A percentile compares a stretch with the other conserved stretches of the same genome.
Conservation (phyloP, 495 filamentous ascomycete species). For the Cercophora newfieldiana region DNA sequence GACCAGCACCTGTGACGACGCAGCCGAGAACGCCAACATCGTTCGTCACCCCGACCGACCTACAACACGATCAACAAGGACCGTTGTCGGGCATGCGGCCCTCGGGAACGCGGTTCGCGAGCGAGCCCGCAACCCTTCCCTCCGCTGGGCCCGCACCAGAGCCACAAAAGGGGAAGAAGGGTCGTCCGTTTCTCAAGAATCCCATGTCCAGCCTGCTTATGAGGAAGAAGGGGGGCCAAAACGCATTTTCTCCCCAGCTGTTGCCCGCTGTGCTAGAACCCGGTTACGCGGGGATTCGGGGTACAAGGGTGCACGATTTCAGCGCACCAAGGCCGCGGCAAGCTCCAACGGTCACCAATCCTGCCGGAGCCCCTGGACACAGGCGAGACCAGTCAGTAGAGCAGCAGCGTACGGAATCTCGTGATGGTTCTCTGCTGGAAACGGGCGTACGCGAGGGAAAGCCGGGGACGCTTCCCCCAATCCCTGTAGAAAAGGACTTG, state of each 20-base stretch:
- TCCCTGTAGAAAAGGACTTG: conserved; percentile 12
- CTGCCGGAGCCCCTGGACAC: background rate
- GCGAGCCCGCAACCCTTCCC: conserved; percentile 53
- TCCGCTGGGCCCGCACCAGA: conserved; percentile 59
- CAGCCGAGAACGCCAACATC: conserved; percentile 35
- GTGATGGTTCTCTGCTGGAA: background rate
- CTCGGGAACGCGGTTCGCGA: conserved; percentile 38
- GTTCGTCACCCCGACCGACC: conserved; percentile 42
- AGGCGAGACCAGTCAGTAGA: background rate
- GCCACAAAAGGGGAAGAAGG: conserved; percentile 52
- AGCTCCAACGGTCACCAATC: conserved; percentile 38
- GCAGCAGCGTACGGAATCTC: background rate
- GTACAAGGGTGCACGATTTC: conserved; percentile 87
- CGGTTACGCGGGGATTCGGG: conserved; percentile 75
- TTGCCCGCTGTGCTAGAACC: conserved; percentile 48
- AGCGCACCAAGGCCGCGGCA: conserved; percentile 73
- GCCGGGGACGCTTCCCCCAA: background rate
- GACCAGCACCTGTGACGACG: conserved; percentile 27
- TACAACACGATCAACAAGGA: conserved; percentile 31
- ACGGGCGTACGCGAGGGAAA: background rate
- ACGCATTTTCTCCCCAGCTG: conserved; percentile 47
- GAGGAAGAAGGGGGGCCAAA: conserved; percentile 46
- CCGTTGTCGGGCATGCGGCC: conserved; percentile 29
- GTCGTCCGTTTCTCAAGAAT: conserved; percentile 53
- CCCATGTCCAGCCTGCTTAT: conserved; percentile 48